Conservation (phyloP, 495 filamentous ascomycete genomes). For the Lepraria neglecta region DNA sequence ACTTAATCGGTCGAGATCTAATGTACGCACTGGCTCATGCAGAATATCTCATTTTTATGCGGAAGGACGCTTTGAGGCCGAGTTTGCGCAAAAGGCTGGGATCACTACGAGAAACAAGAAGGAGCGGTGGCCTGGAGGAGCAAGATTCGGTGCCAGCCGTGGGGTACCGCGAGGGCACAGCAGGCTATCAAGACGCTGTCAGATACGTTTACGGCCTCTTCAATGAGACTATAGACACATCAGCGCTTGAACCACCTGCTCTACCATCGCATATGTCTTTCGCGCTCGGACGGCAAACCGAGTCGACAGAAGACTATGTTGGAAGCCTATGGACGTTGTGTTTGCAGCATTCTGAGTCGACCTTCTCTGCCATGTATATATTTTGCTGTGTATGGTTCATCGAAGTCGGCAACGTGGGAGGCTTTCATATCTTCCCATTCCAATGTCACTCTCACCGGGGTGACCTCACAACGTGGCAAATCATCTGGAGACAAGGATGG, state of each 20-base stretch:
- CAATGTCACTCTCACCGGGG: not conserved
- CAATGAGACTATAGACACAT: conserved; percentile 5
- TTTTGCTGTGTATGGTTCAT: conserved; percentile 3
- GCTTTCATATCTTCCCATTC: conserved; percentile 7
- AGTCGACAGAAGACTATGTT: conserved; percentile 7
- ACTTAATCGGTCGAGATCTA: conserved; percentile 16
- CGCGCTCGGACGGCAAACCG: not conserved
- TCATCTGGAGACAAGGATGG: conserved; percentile 9
- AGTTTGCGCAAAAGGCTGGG: conserved; percentile 1
- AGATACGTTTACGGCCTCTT: conserved; percentile 6
- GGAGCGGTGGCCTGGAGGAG: conserved; percentile 10
- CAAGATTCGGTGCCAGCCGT: not conserved
- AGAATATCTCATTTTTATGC: conserved; percentile 18
- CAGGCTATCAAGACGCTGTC: conserved; percentile 13
- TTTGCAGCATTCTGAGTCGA: not conserved
- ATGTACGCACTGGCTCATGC: conserved; percentile 16
- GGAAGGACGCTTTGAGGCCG: conserved; percentile 1
- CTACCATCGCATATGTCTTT: conserved; percentile 1
- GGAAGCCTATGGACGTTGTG: conserved; percentile 6
- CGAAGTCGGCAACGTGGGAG: conserved; percentile 5
- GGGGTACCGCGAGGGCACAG: conserved; percentile 8
- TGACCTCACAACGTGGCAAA: not conserved
- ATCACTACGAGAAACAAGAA: conserved; percentile 7
- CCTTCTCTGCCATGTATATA: conserved; percentile 4
- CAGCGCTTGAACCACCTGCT: conserved; percentile 6